Evolutionary conservation across 2,329 filamentous ascomycete genomes (phyloP), one percentile per base, ranked within the genome.

Genomic region (Colletotrichum tropicicola): DNA sequence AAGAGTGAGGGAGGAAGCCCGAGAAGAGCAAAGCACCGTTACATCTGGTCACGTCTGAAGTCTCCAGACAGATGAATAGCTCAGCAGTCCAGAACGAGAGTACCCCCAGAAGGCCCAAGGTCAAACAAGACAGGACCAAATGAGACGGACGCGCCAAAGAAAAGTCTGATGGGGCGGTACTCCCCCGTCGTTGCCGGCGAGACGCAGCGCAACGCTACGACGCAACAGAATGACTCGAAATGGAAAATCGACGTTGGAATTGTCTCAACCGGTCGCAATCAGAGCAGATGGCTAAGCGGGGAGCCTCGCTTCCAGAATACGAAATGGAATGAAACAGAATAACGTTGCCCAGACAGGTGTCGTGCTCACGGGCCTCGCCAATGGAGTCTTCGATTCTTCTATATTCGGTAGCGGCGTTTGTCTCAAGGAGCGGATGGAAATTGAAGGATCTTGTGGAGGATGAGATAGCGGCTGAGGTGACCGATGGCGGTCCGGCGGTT

Each of bases 401-500:
- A 43, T 58, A 48, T 52, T 58, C 45, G 45, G 59, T 28, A 53
- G 61, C 49, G 30, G n/a, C 43, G 43, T 25, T 39, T 44, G 57
- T 65, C 61, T 61, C 49, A 53, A 45, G 51, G 47, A 43, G 52
- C 47, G 52, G 52, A 58, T 21, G 47, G 45, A 66, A 66, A 66
- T 66, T 64, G 45, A 52, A 59, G 63, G 63, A 59, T 64, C 45
- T 64, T 35, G 58, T 43, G 61, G 35, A 52, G 47, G 52, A 63
- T 59, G 32, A 52, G 41, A 43, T 48, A 53, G 59, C 53, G 51
- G 37, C 30, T 52, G 17, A 48, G 41, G 17, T 27, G 45, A 45
- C 49, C 44, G 49, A 55, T 54, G 44, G 57, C 49, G 49, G 49
- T 61, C 51, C 49, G 61, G 28, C 43, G 25, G 43, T 35, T 30